Conservation (phyloP, 2,329 filamentous ascomycete species). For the Monilinia polystroma region DNA sequence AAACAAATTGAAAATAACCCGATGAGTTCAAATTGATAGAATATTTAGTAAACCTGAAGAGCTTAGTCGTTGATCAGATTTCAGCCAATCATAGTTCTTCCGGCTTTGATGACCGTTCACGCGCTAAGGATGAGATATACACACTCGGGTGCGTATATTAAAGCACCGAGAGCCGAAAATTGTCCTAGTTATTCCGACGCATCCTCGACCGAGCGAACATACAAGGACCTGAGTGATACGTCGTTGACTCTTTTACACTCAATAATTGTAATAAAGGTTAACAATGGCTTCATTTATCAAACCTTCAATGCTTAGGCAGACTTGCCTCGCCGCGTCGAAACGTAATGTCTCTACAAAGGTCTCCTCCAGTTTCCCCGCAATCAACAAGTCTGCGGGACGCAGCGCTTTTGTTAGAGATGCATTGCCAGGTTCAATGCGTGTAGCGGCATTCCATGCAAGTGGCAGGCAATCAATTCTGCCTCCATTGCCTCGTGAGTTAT, state of each 20-base stretch:
- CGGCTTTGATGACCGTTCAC: constrained; percentile 23
- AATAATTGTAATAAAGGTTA: constrained; percentile 26
- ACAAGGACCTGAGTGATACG: constrained; percentile 16
- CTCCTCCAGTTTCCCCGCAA: constrained; percentile 38
- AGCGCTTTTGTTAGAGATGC: constrained; percentile 44
- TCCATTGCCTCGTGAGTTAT: constrained; percentile 74
- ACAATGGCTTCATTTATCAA: constrained; percentile 54
- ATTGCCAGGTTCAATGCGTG: constrained; percentile 47
- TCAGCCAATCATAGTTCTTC: constrained; percentile 21
- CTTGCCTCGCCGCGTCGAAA: constrained; percentile 44
- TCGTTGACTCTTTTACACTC: constrained; percentile 18
- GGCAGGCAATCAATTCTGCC: constrained; percentile 74
- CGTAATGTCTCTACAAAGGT: constrained; percentile 47
- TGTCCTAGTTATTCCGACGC: constrained; percentile 22
- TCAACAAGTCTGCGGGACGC: constrained; percentile 36
- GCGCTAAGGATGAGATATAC: not conserved
- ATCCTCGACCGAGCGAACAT: constrained; percentile 24
- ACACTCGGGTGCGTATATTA: too few relatives aligned
- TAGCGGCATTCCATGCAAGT: constrained; percentile 85
- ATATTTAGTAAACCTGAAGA: constrained; percentile 24
- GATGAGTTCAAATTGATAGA: constrained; percentile 24
- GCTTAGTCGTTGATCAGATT: constrained; percentile 24
- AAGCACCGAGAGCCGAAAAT: too few relatives aligned
- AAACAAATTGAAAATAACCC: constrained; percentile 29
- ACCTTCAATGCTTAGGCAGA: constrained; percentile 50